These are phyloP conservation scores for Diaporthe citri DNA, from an alignment of 2,329 filamentous ascomycete species.

Conservation along the genomic window DNA sequence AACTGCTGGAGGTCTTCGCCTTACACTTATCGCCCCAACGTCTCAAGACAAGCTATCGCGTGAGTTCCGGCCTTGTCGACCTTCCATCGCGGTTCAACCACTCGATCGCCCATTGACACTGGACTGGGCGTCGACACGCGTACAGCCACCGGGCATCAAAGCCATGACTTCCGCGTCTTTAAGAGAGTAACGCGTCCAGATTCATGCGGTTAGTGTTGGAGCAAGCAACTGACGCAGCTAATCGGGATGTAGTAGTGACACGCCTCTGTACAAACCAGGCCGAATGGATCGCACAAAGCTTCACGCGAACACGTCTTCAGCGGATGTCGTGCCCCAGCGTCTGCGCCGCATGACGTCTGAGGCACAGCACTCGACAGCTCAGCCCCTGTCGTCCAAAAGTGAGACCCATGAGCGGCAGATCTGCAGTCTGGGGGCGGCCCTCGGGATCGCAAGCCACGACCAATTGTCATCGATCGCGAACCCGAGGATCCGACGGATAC, in stretches of 20 bases:
- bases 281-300: not conserved
- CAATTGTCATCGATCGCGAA: constrained; percentile 25
- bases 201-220: not conserved
- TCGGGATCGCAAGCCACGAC: constrained; percentile 16
- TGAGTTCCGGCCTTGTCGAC: too few species aligned
- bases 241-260: not conserved
- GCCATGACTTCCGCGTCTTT: not conserved
- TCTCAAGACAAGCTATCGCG: not conserved
- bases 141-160: not conserved
- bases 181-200: not conserved
- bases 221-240: not conserved
- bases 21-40: not conserved
- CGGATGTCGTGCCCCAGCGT: not conserved
- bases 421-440: not conserved
- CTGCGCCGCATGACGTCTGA: constrained; percentile 6
- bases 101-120: not conserved
- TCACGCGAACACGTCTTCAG: not conserved
- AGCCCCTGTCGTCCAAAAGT: not conserved
- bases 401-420: constrained; percentile 12
- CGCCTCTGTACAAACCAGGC: not conserved
- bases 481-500: not conserved
- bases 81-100: too few species aligned
- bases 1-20: not conserved
- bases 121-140: not conserved
- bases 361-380: not conserved